Conservation (phyloP, 2,329 filamentous ascomycete species). For the Ophiobolus disseminans region DNA sequence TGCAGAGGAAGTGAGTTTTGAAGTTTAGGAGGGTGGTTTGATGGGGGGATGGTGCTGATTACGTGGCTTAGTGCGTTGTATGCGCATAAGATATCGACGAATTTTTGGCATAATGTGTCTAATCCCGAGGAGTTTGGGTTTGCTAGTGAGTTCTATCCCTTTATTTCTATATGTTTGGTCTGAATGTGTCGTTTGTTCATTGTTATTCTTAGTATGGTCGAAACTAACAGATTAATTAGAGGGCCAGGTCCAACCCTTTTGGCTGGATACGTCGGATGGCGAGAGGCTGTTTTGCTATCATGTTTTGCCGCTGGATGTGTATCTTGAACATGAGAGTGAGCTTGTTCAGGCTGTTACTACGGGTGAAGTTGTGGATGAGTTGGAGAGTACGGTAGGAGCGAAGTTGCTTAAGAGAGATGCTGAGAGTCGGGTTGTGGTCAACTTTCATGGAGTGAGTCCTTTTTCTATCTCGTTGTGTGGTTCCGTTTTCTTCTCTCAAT, state of each 20-base stretch:
- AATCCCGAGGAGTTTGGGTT: constrained; percentile 86
- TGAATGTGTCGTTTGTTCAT: too few relatives aligned
- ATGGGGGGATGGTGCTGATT: background rate
- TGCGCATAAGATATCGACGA: constrained; percentile 77
- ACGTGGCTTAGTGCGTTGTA: constrained; percentile 72
- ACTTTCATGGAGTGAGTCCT: constrained; percentile 67
- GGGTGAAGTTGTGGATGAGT: constrained; percentile 54
- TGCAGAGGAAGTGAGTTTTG: constrained; percentile 78
- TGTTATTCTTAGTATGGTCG: background rate
- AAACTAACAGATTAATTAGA: constrained; percentile 55
- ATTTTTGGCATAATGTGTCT: constrained; percentile 74
- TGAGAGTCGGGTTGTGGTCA: constrained; percentile 62
- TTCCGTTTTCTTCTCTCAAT: background rate
- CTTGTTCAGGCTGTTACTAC: constrained; percentile 50
- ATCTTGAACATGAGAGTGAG: constrained; percentile 71
- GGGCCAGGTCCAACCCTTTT: constrained; percentile 89
- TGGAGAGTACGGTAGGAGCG: constrained; percentile 58
- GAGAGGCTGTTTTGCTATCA: constrained; percentile 90
- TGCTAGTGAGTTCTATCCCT: constrained; percentile 71
- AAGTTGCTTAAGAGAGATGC: constrained; percentile 59
- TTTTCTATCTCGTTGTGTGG: background rate
- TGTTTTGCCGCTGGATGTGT: constrained; percentile 79
- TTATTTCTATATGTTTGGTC: too few relatives aligned
- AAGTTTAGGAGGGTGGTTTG: background rate
- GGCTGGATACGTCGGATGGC: constrained; percentile 74